A percentile compares a stretch with the other conserved stretches of the same genome.
Evolutionary conservation across 352 stramenopile genomes (phyloP).

Genomic region (Phytophthora ramorum): DNA sequence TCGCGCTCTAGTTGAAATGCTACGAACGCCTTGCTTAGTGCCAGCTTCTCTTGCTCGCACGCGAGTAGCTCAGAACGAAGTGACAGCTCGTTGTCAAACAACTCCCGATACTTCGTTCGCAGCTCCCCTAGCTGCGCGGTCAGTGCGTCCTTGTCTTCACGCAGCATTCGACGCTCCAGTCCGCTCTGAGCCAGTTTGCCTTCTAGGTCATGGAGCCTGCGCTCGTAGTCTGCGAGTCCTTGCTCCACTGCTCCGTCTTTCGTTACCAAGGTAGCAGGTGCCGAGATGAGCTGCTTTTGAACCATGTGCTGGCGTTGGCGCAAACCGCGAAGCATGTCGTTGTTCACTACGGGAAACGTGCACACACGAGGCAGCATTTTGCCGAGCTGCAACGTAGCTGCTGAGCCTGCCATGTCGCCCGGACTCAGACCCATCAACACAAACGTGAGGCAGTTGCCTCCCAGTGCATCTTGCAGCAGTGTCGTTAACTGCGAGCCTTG

Average conservation of each 20-base stretch:
- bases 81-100: conserved; percentile 70
- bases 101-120: conserved; percentile 61
- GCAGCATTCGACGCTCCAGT: conserved; percentile 51
- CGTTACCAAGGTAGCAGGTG: not conserved
- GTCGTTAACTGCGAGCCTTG: conserved; percentile 44
- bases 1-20: conserved; percentile 68
- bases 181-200: conserved; percentile 40
- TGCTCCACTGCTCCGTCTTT: not conserved
- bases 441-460: conserved; percentile 63
- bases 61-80: conserved; percentile 64
- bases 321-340: conserved; percentile 57
- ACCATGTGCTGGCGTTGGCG: conserved; percentile 33
- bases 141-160: conserved; percentile 62
- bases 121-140: conserved; percentile 48
- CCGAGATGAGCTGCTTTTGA: conserved; percentile 23
- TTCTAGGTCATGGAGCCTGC: conserved; percentile 50
- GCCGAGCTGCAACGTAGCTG: conserved; percentile 48
- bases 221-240: conserved; percentile 24
- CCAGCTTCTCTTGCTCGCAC: conserved; percentile 76
- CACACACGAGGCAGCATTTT: conserved; percentile 34
- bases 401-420: conserved; percentile 46
- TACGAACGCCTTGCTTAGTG: conserved; percentile 69
- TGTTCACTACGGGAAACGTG: conserved; percentile 68
- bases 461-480: conserved; percentile 54
- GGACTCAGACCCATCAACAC: conserved; percentile 49